Percentiles rank a stretch among this genome's conserved stretches.
These are phyloP conservation scores for Xerocomellus chrysenteron DNA, from an alignment of 768 basidiomycete species.

Conservation along the genomic window DNA sequence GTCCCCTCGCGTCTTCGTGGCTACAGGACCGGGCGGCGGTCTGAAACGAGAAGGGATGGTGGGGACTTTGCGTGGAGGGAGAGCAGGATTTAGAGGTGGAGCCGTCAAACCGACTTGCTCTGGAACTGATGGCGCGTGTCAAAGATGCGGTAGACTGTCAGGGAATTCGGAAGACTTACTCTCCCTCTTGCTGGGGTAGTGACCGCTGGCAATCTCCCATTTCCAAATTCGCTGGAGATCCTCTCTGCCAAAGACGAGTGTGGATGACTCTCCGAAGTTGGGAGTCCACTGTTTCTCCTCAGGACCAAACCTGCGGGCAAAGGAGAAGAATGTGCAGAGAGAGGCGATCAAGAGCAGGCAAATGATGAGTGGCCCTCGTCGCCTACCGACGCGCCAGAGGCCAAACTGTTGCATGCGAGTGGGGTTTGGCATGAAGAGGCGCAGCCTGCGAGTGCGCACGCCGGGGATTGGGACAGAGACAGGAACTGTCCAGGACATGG, in stretches of 20 bases:
- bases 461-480: conserved; percentile 62
- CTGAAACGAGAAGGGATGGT: conserved; percentile 50
- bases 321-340: conserved; percentile 57
- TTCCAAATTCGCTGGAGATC: conserved; percentile 91
- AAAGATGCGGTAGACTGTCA: background rate
- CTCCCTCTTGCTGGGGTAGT: conserved; percentile 81
- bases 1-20: conserved; percentile 62
- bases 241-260: conserved; percentile 70
- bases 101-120: conserved; percentile 59
- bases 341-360: conserved; percentile 45
- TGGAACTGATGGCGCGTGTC: conserved; percentile 52
- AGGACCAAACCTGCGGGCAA: conserved; percentile 60
- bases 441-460: conserved; percentile 52
- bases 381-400: conserved; percentile 56
- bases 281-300: conserved; percentile 64
- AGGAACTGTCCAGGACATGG: conserved; percentile 57
- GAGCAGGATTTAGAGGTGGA: conserved; percentile 67
- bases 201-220: conserved; percentile 93
- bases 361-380: conserved; percentile 55
- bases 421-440: conserved; percentile 61
- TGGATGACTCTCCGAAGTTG: conserved; percentile 59
- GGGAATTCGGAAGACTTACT: conserved; percentile 47
- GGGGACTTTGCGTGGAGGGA: conserved; percentile 54
- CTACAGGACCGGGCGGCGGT: conserved; percentile 45
- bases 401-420: conserved; percentile 56